A percentile compares a stretch with the other conserved stretches of the same genome.
These are phyloP conservation scores for Coemansia sp. DNA, from an alignment of 192 early-diverging fungal genomes.

Conservation along the genomic window DNA sequence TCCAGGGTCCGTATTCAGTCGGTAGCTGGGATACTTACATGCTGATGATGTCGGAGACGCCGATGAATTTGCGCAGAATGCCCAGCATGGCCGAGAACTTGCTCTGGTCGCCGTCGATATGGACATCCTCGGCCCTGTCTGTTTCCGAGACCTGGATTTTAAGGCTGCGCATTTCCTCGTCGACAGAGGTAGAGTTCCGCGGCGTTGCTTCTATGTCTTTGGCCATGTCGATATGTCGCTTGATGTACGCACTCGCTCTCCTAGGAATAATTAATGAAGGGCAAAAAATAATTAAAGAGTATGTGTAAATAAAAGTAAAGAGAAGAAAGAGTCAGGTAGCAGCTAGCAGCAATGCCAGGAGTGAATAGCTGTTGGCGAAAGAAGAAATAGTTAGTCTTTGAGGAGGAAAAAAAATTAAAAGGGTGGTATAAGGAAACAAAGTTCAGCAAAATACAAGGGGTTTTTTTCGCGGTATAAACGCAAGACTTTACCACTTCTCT, in stretches of 20 bases:
- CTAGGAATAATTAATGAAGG: neutral
- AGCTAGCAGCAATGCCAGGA: neutral
- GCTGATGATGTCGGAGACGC: conserved; percentile 63
- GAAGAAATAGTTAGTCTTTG: neutral
- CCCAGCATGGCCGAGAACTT: conserved; percentile 58
- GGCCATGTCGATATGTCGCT: conserved; percentile 3
- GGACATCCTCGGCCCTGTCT: conserved; percentile 38
- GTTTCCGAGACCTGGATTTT: conserved; percentile 17
- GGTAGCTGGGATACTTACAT: conserved; percentile 39
- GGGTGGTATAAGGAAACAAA: neutral
- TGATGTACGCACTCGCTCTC: neutral
- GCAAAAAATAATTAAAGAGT: neutral
- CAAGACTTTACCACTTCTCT: conserved; percentile 3
- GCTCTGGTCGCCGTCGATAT: conserved; percentile 53
- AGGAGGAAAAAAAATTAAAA: neutral
- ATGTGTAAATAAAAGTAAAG: too few relatives aligned
- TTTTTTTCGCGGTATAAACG: neutral
- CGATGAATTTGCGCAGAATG: conserved; percentile 63
- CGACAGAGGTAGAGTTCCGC: conserved; percentile 32
- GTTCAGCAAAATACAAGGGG: neutral
- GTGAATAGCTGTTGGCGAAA: neutral
- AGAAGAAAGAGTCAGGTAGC: neutral
- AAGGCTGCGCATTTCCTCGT: conserved; percentile 19
- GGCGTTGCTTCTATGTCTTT: conserved; percentile 27
- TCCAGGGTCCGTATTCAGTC: neutral